Percentiles rank a stretch among this genome's conserved stretches.
phyloP scores from a whole-genome alignment of 257 asterid genomes.

The Solanum arcanum region DNA sequence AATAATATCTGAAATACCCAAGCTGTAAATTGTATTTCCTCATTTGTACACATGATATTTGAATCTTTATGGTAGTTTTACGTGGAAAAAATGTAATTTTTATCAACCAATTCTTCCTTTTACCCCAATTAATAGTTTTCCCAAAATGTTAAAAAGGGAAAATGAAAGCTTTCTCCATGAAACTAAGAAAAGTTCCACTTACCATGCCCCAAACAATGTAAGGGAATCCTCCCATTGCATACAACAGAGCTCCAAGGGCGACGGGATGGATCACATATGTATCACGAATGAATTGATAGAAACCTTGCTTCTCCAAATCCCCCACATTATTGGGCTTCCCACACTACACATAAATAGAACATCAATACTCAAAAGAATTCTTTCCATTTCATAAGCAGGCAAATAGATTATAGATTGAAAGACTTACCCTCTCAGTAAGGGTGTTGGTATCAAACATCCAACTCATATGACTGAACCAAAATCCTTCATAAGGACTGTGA shows the following conservation, averaged over 20 bases:
- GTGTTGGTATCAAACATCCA: constrained; percentile 57
- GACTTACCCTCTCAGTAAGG: constrained; percentile 34
- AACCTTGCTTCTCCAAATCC: constrained; percentile 67
- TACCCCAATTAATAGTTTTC: neutral
- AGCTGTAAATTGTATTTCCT: neutral
- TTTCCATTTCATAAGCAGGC: neutral
- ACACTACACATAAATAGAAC: constrained; percentile 20
- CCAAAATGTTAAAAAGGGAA: neutral
- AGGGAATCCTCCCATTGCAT: constrained; percentile 71
- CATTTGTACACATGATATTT: neutral
- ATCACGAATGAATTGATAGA: constrained; percentile 38
- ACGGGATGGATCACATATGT: constrained; percentile 47
- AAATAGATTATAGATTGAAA: neutral
- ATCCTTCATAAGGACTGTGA: constrained; percentile 75
- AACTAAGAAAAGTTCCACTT: neutral
- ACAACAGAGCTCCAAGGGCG: constrained; percentile 48
- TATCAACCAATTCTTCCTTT: neutral
- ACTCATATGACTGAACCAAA: constrained; percentile 79
- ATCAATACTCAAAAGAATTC: neutral
- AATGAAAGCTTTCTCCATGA: neutral
- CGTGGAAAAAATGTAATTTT: neutral
- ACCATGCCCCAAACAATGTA: constrained; percentile 84
- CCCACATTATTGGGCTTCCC: constrained; percentile 60
- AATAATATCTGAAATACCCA: neutral
- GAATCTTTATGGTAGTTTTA: neutral